Evolutionary conservation across 495 filamentous ascomycete species (phyloP).

Genomic region (Trichoderma gamsii): DNA sequence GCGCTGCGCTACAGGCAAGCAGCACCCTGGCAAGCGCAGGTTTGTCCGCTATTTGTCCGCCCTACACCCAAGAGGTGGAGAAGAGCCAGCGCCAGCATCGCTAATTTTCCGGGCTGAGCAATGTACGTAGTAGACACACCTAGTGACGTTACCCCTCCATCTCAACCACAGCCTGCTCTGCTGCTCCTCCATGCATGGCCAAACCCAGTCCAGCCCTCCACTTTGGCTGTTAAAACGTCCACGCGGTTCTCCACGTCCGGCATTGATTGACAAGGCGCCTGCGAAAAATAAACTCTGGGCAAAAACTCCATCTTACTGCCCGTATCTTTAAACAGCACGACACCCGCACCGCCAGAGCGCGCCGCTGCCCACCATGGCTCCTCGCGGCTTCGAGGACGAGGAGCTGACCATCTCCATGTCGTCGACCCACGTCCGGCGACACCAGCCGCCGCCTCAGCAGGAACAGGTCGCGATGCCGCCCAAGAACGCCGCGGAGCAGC

Average conservation of each 20-base stretch:
- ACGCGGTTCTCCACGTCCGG: background rate
- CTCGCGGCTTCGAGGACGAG: conserved; percentile 67
- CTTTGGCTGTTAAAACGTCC: background rate
- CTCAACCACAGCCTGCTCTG: background rate
- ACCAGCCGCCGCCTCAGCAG: conserved; percentile 17
- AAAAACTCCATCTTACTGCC: background rate
- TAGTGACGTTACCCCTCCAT: conserved; percentile 14
- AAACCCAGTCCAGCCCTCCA: background rate
- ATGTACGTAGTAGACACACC: too few relatives aligned
- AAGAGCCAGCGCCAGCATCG: background rate
- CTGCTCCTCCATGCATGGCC: background rate
- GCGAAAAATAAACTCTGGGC: background rate
- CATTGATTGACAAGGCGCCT: conserved; percentile 2
- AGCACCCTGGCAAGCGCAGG: too few relatives aligned
- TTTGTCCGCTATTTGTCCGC: too few relatives aligned
- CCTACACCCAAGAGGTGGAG: too few relatives aligned
- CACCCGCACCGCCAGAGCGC: background rate
- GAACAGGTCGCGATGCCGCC: conserved; percentile 22
- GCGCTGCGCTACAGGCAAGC: too few relatives aligned
- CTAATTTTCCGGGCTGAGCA: conserved; percentile 8
- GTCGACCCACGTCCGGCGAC: conserved; percentile 53
- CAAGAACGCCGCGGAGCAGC: conserved; percentile 24
- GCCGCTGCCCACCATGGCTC: conserved; percentile 41
- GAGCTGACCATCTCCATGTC: conserved; percentile 85
- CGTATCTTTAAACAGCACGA: background rate